Evolutionary conservation across 306 rosid genomes (phyloP).

Genomic region (Acmispon strigosus): DNA sequence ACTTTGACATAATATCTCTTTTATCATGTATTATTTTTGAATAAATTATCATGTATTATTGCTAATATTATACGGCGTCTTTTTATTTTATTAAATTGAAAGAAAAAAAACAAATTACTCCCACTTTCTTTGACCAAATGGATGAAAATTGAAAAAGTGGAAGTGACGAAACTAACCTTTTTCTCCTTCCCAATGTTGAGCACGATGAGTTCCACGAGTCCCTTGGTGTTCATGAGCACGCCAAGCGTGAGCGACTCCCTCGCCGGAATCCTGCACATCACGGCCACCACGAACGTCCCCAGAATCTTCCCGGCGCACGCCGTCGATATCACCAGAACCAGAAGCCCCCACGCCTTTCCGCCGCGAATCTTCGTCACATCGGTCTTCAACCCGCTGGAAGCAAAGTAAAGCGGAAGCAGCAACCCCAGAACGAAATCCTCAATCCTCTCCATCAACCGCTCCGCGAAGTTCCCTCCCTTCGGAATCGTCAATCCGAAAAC

Average conservation of each 20-base stretch:
- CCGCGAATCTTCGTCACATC: conserved; percentile 63
- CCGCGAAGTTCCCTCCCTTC: conserved; percentile 49
- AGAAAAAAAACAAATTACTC: too few species aligned
- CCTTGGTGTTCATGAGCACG: conserved; percentile 91
- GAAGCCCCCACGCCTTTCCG: conserved; percentile 58
- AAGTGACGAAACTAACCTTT: conserved; percentile 41
- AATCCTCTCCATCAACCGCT: conserved; percentile 53
- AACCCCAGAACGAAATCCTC: conserved; percentile 82
- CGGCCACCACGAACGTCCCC: conserved; percentile 67
- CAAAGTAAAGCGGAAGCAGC: conserved; percentile 79
- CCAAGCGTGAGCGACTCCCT: conserved; percentile 75
- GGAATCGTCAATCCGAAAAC: conserved; percentile 78
- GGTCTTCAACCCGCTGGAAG: conserved; percentile 81
- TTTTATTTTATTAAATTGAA: too few species aligned
- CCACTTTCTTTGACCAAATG: too few species aligned
- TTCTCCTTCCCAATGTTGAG: conserved; percentile 93
- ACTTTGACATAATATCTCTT: too few species aligned
- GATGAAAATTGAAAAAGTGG: not conserved
- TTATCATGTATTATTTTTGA: too few species aligned
- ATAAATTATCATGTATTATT: too few species aligned
- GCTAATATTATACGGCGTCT: too few species aligned
- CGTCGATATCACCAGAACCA: conserved; percentile 51
- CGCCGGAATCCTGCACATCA: conserved; percentile 53
- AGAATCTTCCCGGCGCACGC: conserved; percentile 78
- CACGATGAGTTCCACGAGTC: conserved; percentile 85